Percentiles rank a stretch among this genome's conserved stretches.
Evolutionary conservation across 2,329 filamentous ascomycete species (phyloP).

Genomic region (Clonostachys byssicola): DNA sequence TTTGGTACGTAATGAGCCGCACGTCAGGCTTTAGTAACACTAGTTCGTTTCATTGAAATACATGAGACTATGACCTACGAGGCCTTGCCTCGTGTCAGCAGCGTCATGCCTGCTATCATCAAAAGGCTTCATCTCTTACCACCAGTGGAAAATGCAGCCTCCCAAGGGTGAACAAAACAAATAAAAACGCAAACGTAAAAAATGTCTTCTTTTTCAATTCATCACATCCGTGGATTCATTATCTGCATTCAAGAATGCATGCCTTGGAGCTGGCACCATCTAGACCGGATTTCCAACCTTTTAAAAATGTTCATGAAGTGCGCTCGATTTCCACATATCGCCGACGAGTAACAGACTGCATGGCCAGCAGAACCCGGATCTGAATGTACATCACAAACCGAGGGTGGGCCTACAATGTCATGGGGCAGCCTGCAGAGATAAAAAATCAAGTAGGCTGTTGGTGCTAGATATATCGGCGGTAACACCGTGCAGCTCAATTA

Average conservation of each 20-base stretch:
- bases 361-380: neutral
- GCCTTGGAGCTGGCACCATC: constrained; percentile 1
- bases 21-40: too few relatives aligned
- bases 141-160: neutral
- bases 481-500: neutral
- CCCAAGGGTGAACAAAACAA: too few relatives aligned
- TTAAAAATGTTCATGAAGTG: too few relatives aligned
- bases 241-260: neutral
- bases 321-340: too few relatives aligned
- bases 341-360: neutral
- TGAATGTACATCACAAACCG: neutral
- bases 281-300: neutral
- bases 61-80: too few relatives aligned
- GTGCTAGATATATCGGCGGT: constrained; percentile 23
- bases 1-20: too few relatives aligned
- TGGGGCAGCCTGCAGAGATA: neutral
- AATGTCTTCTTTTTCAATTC: constrained; percentile 1
- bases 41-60: too few relatives aligned
- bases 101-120: too few relatives aligned
- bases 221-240: neutral
- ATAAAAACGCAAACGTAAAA: neutral
- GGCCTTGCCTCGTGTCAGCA: too few relatives aligned
- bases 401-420: neutral
- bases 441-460: constrained; percentile 3
- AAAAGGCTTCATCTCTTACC: neutral